These are phyloP conservation scores for Exutisphaerella laricina DNA, from an alignment of 2,329 filamentous ascomycete genomes.

Conservation along the genomic window DNA sequence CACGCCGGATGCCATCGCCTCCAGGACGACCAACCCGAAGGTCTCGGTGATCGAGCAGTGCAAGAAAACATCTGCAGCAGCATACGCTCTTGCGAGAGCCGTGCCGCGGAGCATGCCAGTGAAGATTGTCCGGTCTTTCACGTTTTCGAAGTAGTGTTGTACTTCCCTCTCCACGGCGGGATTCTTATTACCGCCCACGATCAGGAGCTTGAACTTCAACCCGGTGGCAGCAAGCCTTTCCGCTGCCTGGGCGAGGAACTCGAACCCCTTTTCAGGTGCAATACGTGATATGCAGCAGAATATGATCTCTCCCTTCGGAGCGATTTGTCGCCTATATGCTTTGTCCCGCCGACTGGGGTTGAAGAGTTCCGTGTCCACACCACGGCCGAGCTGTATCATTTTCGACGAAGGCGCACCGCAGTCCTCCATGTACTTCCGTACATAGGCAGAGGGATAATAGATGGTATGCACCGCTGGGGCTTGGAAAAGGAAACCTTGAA, in stretches of 20 bases:
- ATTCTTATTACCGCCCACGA: conserved; percentile 65
- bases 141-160: conserved; percentile 52
- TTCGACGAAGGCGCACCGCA: conserved; percentile 53
- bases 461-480: conserved; percentile 58
- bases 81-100: conserved; percentile 60
- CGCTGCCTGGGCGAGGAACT: conserved; percentile 57
- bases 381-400: conserved; percentile 57
- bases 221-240: conserved; percentile 50
- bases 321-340: conserved; percentile 49
- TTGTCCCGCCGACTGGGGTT: conserved; percentile 50
- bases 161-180: conserved; percentile 57
- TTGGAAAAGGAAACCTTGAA: conserved; percentile 62
- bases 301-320: conserved; percentile 58
- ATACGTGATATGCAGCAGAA: conserved; percentile 62
- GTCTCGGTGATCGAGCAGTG: conserved; percentile 69
- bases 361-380: conserved; percentile 61
- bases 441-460: conserved; percentile 63
- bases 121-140: conserved; percentile 57
- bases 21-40: conserved; percentile 64
- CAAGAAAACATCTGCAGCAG: conserved; percentile 63
- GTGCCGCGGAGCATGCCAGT: conserved; percentile 59
- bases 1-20: conserved; percentile 65
- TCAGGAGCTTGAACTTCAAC: conserved; percentile 58
- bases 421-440: conserved; percentile 55
- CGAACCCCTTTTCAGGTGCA: conserved; percentile 66